These are phyloP conservation scores for Cystobasidium pallidum DNA, from an alignment of 1,284 basidiomycete genomes.

Conservation along the genomic window DNA sequence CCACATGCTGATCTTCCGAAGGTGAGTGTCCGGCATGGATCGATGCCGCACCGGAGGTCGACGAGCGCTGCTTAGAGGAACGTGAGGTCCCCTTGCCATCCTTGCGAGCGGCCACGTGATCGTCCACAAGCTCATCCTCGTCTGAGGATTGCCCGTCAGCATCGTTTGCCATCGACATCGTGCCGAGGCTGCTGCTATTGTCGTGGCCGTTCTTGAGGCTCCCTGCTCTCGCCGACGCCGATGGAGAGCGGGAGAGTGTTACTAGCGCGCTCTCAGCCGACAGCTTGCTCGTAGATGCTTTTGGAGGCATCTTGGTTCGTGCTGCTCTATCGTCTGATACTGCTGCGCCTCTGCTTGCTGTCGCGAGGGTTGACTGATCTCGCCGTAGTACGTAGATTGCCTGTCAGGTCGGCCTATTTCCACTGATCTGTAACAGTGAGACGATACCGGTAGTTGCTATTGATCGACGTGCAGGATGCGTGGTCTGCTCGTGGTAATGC, in stretches of 20 bases:
- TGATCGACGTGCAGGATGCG: too few species aligned
- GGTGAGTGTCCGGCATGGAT: neutral
- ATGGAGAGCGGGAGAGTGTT: neutral
- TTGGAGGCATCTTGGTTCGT: slow-evolving; percentile 1
- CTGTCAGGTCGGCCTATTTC: neutral
- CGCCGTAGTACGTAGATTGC: neutral
- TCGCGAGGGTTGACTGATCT: too few species aligned
- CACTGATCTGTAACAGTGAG: too few species aligned
- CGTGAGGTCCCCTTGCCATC: neutral
- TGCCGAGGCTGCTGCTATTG: neutral
- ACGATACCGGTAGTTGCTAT: too few species aligned
- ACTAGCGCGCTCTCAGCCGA: neutral
- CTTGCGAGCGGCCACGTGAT: neutral
- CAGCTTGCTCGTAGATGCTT: slow-evolving; percentile 17
- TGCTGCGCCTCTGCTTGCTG: neutral
- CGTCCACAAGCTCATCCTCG: slow-evolving; percentile 12
- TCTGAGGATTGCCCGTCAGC: neutral
- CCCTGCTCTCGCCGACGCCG: neutral
- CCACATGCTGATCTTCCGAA: neutral
- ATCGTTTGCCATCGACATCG: neutral
- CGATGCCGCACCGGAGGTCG: neutral
- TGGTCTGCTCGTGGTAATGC: neutral
- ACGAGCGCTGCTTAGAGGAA: neutral
- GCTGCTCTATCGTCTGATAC: neutral
- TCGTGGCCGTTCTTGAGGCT: neutral